Base-by-base conservation (phyloP, 257 asterid species). In the Echium plantagineum region DNA sequence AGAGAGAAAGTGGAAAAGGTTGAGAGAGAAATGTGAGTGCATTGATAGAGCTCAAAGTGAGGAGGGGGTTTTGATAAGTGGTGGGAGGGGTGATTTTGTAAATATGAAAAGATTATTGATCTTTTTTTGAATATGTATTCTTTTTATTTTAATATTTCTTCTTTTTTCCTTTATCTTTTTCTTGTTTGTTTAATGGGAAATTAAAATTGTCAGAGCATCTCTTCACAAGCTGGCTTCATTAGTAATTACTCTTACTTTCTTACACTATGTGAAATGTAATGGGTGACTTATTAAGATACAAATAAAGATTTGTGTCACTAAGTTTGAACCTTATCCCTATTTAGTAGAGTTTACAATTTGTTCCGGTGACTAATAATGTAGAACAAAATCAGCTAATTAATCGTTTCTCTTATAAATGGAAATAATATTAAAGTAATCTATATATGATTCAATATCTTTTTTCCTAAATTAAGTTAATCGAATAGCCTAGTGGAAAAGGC, bases 41-140 rank as follows among this genome's bases (percentile, higher is more conserved):
- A 57, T 66, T 58, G 70, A 66, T 78, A 80, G 68, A 72, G 83
- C 77, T 74, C 83, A 76, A 76, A 72, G 81, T 57, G 77, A 63
- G 87, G 64, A 68, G 54, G 89, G 80, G 83, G 21, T 78, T 85
- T 87, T 90, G 84, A 90, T 80, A 80, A 78, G 84, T 72, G 83
- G 69, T 61, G 26, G 2, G 21, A 63, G 66, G 95, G 95, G 77
- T 65, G 31, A 0, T 69, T 38, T 31, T 66, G 89, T 67, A 73
- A 77, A 69, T 74, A 63, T 2, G 62, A 59, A 49, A 55, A 47
- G 38, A 17, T 62, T 75, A 12, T 20, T 5, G 59, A 28, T 38
- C 28, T 24, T 26, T 31, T 16, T 35, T 28, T 3, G 32, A 28
- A 28, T 28, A 28, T 28, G 32, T 28, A 3, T 28, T 65, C 15